Conservation (phyloP, 768 basidiomycete genomes). For the Leccinum truebloodii region DNA sequence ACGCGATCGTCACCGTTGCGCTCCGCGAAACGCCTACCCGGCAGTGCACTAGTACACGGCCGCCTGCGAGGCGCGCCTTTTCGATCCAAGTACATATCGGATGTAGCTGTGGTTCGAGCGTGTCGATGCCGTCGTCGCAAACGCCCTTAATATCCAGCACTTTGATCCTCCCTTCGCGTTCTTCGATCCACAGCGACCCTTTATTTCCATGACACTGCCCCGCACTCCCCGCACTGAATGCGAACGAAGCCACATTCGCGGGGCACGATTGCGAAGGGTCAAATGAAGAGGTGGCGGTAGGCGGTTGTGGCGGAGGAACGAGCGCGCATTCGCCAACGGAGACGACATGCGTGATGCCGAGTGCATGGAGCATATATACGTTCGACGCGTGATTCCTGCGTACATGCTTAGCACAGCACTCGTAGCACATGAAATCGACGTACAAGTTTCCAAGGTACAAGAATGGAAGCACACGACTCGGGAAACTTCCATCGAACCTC, state of each 20-base stretch:
- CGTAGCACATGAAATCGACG: slow-evolving; percentile 36
- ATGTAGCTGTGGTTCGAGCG: slow-evolving; percentile 83
- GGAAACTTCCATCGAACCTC: slow-evolving; percentile 94
- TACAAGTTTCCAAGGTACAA: slow-evolving; percentile 94
- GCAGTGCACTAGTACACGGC: slow-evolving; percentile 93
- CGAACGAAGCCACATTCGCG: slow-evolving; percentile 17
- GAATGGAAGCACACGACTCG: slow-evolving; percentile 88
- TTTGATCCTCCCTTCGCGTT: slow-evolving; percentile 85
- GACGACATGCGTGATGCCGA: slow-evolving; percentile 96
- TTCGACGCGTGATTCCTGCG: slow-evolving; percentile 91
- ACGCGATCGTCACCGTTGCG: slow-evolving; percentile 95
- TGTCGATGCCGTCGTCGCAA: slow-evolving; percentile 96
- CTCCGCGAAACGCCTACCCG: slow-evolving; percentile 98
- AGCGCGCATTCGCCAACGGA: slow-evolving; percentile 96
- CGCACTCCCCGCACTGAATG: slow-evolving; percentile 40
- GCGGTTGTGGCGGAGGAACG: slow-evolving; percentile 65
- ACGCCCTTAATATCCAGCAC: slow-evolving; percentile 91
- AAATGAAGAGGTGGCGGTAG: neutral
- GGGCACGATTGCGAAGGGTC: neutral
- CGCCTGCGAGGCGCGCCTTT: slow-evolving; percentile 75
- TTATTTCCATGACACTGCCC: slow-evolving; percentile 53
- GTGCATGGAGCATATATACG: slow-evolving; percentile 92
- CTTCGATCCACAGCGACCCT: slow-evolving; percentile 85
- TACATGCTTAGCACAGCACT: slow-evolving; percentile 2
- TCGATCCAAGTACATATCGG: slow-evolving; percentile 95